phyloP scores from a whole-genome alignment of 352 stramenopile species.

The Pseudoperonospora humuli region DNA sequence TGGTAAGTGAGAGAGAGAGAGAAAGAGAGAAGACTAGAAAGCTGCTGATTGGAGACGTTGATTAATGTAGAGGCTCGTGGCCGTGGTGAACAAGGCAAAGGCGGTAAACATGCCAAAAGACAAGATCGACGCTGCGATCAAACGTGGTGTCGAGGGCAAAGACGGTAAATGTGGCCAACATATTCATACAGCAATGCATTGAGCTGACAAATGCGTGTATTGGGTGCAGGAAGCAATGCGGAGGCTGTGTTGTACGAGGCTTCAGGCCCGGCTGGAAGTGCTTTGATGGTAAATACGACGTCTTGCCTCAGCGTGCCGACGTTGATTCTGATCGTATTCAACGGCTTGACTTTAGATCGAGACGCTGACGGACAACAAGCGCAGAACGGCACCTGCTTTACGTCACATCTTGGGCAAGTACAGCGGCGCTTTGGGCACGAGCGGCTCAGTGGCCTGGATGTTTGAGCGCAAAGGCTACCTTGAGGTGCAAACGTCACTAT shows the following conservation, averaged over 20 bases:
- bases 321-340: neutral
- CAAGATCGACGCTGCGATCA: constrained; percentile 76
- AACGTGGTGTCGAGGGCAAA: constrained; percentile 75
- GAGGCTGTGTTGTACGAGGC: constrained; percentile 77
- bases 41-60: neutral
- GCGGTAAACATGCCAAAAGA: constrained; percentile 79
- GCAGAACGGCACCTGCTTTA: constrained; percentile 68
- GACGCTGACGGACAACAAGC: constrained; percentile 80
- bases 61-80: constrained; percentile 31
- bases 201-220: neutral
- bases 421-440: constrained; percentile 58
- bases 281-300: constrained; percentile 42
- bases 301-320: neutral
- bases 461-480: constrained; percentile 81
- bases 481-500: constrained; percentile 28
- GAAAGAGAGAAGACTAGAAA: too few relatives aligned
- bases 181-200: neutral
- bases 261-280: constrained; percentile 58
- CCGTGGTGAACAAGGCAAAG: constrained; percentile 66
- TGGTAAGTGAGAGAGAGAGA: neutral
- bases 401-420: constrained; percentile 71
- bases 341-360: constrained; percentile 43
- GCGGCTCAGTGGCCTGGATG: constrained; percentile 76
- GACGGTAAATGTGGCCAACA: constrained; percentile 24
- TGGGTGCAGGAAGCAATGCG: constrained; percentile 46